Base-by-base conservation (phyloP, 2,329 filamentous ascomycete species). In the Aspergillus sp. region DNA sequence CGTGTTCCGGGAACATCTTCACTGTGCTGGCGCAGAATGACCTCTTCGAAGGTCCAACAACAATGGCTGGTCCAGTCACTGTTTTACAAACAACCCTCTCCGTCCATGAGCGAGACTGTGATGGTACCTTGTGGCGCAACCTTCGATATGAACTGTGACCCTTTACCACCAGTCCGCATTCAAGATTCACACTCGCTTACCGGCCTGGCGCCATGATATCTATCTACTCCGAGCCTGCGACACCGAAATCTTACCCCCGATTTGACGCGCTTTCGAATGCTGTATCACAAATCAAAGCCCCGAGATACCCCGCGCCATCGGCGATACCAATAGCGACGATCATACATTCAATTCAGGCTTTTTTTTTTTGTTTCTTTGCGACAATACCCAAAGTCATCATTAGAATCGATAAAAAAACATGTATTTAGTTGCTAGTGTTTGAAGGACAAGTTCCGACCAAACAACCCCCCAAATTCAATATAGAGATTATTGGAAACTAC, bases 1-100 rank as follows among this genome's bases (percentile, higher is more conserved):
- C 39, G 61, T 53, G 48, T 42, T 42, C 37, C 50, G 50, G 30
- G 22, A 51, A 40, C 47, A 54, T 48, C 50, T 40, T 45, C 41
- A 44, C 60, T 63, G 60, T 65, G 58, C 62, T 57, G 57, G 62
- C 60, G 59, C 63, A 58, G 57, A 15, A 59, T 55, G 30, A 41
- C 41, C 50, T 27, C 12, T n/a, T 46, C 24, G 41, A 30, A 17
- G 48, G n/a, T 15, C 22, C 17, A 30, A 49, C 7, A 42, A 30
- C 30, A 44, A 37, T 50, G 54, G 41, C 39, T 45, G 47, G 39
- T 46, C 40, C 30, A 56, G 40, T 20, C 30, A 46, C 47, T 46
- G 39, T 30, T 30, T 27, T 47, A 42, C 39, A 22, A 33, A 22
- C 37, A 37, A 37, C 34, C 15, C 19, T 19, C 11, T 46, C 40